These are phyloP conservation scores for Yamadazyma akitaensis DNA, from an alignment of 805 yeast species.

Conservation along the genomic window DNA sequence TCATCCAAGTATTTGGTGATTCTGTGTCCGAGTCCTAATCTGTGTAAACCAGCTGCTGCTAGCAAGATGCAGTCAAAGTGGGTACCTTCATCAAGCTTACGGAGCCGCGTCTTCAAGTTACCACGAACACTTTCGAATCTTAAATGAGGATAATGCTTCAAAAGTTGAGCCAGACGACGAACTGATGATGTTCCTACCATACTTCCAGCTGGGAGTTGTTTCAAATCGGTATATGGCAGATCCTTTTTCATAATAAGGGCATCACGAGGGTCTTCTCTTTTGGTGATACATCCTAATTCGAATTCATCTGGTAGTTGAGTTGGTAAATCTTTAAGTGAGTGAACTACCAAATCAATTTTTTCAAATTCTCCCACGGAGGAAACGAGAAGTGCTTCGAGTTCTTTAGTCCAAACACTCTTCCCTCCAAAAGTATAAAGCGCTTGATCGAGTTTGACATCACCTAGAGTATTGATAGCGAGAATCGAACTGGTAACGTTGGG, in stretches of 20 bases:
- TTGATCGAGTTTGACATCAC: conserved; percentile 80
- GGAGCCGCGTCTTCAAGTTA: conserved; percentile 66
- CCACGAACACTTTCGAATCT: conserved; percentile 86
- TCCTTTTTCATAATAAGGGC: conserved; percentile 74
- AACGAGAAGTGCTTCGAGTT: conserved; percentile 75
- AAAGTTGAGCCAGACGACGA: conserved; percentile 87
- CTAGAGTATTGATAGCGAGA: conserved; percentile 78
- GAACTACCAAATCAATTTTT: conserved; percentile 84
- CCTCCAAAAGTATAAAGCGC: conserved; percentile 96
- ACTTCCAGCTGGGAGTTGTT: conserved; percentile 79
- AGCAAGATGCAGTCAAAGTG: conserved; percentile 72
- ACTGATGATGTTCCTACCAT: conserved; percentile 94
- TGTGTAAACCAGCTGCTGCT: conserved; percentile 87
- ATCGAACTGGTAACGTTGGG: conserved; percentile 73
- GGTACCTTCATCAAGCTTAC: conserved; percentile 62
- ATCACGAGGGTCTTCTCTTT: conserved; percentile 91
- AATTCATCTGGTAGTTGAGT: conserved; percentile 87
- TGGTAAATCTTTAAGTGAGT: conserved; percentile 91
- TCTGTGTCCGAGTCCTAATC: conserved; percentile 70
- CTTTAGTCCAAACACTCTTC: conserved; percentile 94
- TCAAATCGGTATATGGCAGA: conserved; percentile 59
- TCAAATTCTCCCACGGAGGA: conserved; percentile 59
- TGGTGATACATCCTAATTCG: conserved; percentile 79
- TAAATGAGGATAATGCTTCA: conserved; percentile 72
- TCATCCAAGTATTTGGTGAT: conserved; percentile 69